Evolutionary conservation across 2,329 filamentous ascomycete genomes (phyloP).

Genomic region (Lachnellula arida): DNA sequence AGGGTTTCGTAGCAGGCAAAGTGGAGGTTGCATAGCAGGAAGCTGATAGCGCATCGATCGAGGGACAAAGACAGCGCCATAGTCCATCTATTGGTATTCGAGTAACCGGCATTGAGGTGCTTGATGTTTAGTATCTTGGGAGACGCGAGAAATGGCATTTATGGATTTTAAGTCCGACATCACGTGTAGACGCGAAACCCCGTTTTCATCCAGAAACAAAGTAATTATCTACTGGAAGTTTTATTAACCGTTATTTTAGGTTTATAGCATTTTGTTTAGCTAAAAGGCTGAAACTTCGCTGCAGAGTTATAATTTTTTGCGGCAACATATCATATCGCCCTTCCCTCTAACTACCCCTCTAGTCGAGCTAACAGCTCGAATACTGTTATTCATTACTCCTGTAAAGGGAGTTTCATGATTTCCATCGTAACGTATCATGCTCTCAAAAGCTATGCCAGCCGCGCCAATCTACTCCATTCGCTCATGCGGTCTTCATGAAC

Average conservation of each 20-base stretch:
- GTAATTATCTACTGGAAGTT: too few relatives aligned
- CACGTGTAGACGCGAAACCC: slow-evolving; percentile 1
- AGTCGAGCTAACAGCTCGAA: not conserved
- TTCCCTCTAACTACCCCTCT: not conserved
- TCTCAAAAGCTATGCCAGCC: not conserved
- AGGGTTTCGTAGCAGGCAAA: slow-evolving; percentile 2
- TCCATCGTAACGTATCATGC: not conserved
- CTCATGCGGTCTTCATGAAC: slow-evolving; percentile 13
- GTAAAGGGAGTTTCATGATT: not conserved
- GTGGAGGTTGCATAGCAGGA: slow-evolving; percentile 18
- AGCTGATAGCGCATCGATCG: slow-evolving; percentile 40
- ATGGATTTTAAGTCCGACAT: not conserved
- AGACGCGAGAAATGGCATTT: slow-evolving; percentile 1
- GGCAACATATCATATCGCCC: not conserved
- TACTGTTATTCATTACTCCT: not conserved
- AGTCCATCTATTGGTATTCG: slow-evolving; percentile 49
- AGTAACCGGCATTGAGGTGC: slow-evolving; percentile 30
- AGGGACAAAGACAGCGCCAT: slow-evolving; percentile 60
- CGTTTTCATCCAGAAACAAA: too few relatives aligned
- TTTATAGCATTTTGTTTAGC: not conserved
- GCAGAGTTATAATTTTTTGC: not conserved
- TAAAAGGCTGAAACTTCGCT: not conserved
- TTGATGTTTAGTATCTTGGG: not conserved
- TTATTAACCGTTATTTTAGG: not conserved
- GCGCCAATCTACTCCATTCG: not conserved